Conservation (phyloP, 805 yeast species). For the Candida orba region DNA sequence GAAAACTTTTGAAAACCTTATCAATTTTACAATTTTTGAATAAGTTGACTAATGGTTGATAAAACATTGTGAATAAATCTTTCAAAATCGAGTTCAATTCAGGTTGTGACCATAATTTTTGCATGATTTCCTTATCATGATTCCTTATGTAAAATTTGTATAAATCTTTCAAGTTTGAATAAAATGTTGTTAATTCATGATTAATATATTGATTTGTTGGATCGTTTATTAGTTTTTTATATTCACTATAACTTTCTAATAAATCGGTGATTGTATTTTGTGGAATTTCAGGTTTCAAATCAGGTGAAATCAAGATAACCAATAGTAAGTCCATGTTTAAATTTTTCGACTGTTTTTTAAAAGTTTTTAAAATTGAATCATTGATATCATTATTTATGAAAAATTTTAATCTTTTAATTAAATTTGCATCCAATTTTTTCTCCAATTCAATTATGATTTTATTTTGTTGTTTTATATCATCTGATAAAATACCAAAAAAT, state of each 20-base stretch:
- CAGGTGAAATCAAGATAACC: constrained; percentile 20
- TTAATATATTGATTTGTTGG: constrained; percentile 16
- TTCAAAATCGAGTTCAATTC: constrained; percentile 70
- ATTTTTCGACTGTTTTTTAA: constrained; percentile 17
- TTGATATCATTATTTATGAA: constrained; percentile 26
- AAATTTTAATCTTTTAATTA: constrained; percentile 26
- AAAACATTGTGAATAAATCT: constrained; percentile 63
- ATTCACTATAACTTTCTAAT: constrained; percentile 22
- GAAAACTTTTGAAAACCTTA: constrained; percentile 55
- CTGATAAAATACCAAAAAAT: constrained; percentile 65
- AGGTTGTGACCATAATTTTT: constrained; percentile 79
- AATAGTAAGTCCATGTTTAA: constrained; percentile 15
- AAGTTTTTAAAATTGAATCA: constrained; percentile 22
- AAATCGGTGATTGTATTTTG: constrained; percentile 13
- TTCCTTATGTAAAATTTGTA: constrained; percentile 58
- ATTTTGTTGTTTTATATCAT: constrained; percentile 61
- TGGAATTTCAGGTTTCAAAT: constrained; percentile 6
- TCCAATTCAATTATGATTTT: constrained; percentile 43
- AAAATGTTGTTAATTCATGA: constrained; percentile 27
- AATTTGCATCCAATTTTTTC: constrained; percentile 25
- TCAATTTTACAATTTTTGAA: constrained; percentile 63
- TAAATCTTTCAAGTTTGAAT: constrained; percentile 50
- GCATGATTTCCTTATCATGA: constrained; percentile 68
- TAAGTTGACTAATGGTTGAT: constrained; percentile 64
- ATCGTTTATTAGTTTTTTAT: constrained; percentile 21